Evolutionary conservation across 345 rosid species (phyloP).

Genomic region (Eucalyptus victrix): DNA sequence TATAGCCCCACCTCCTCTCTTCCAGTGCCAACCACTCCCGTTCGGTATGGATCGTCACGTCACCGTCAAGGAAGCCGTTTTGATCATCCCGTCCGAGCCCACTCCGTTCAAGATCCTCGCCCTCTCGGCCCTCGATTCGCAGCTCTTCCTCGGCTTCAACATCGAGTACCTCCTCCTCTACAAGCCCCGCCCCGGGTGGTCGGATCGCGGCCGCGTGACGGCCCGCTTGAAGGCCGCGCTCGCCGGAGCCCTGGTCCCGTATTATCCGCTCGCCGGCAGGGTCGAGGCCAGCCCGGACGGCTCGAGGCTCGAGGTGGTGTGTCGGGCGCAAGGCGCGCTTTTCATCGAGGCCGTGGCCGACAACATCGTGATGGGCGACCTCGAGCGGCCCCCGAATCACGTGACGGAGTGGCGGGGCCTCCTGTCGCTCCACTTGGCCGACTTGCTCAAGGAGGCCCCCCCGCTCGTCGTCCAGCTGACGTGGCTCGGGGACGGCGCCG

Average conservation of each 20-base stretch:
- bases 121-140: slow-evolving; percentile 82
- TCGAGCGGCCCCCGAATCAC: slow-evolving; percentile 40
- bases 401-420: slow-evolving; percentile 69
- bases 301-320: slow-evolving; percentile 44
- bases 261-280: slow-evolving; percentile 80
- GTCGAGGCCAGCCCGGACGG: slow-evolving; percentile 38
- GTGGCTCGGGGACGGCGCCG: slow-evolving; percentile 73
- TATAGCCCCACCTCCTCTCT: neutral
- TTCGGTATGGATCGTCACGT: slow-evolving; percentile 28
- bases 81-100: slow-evolving; percentile 47
- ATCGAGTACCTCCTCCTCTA: slow-evolving; percentile 63
- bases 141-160: slow-evolving; percentile 83
- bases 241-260: slow-evolving; percentile 45
- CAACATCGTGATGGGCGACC: slow-evolving; percentile 14
- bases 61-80: slow-evolving; percentile 37
- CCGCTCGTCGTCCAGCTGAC: slow-evolving; percentile 73
- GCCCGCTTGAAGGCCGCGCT: slow-evolving; percentile 48
- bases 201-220: slow-evolving; percentile 10
- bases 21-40: neutral
- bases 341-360: slow-evolving; percentile 52
- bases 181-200: slow-evolving; percentile 13
- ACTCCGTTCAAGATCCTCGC: slow-evolving; percentile 52
- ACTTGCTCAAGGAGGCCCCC: slow-evolving; percentile 70
- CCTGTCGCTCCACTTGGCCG: slow-evolving; percentile 42
- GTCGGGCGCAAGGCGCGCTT: slow-evolving; percentile 58